Evolutionary conservation across 2,329 filamentous ascomycete genomes (phyloP).

Genomic region (Penicillium palitans): DNA sequence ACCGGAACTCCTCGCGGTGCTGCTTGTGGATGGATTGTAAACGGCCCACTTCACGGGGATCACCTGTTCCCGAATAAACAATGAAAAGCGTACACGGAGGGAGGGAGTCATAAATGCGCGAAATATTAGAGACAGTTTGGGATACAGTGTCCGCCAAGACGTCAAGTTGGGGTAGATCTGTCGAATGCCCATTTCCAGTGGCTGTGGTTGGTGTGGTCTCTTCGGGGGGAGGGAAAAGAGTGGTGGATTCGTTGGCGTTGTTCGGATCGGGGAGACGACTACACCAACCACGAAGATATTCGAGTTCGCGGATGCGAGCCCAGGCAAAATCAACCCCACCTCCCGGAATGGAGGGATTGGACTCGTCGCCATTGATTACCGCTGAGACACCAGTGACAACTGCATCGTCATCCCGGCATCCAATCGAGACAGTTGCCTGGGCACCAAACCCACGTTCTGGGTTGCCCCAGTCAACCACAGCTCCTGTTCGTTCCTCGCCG

Average conservation of each 20-base stretch:
- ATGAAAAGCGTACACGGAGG: constrained; percentile 62
- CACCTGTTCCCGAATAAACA: constrained; percentile 64
- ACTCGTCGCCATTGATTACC: constrained; percentile 52
- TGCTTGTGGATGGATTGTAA: constrained; percentile 58
- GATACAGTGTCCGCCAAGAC: constrained; percentile 50
- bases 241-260: constrained; percentile 42
- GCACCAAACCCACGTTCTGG: constrained; percentile 63
- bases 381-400: constrained; percentile 58
- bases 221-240: constrained; percentile 28
- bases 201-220: constrained; percentile 24
- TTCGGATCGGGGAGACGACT: constrained; percentile 50
- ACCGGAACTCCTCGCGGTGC: constrained; percentile 58
- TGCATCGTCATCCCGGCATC: constrained; percentile 58
- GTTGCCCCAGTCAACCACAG: constrained; percentile 86
- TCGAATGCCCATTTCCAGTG: constrained; percentile 6
- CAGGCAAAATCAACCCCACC: constrained; percentile 63
- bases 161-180: constrained; percentile 12
- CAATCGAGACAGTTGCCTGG: constrained; percentile 57
- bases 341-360: constrained; percentile 46
- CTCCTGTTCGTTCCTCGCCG: constrained; percentile 45
- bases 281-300: constrained; percentile 62
- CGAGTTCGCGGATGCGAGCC: constrained; percentile 62
- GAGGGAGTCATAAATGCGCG: constrained; percentile 55
- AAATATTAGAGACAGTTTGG: constrained; percentile 54
- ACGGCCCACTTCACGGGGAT: constrained; percentile 58